Evolutionary conservation across 345 rosid species (phyloP), one percentile per base, ranked within the genome.

Genomic region (Aethionema arabicum): DNA sequence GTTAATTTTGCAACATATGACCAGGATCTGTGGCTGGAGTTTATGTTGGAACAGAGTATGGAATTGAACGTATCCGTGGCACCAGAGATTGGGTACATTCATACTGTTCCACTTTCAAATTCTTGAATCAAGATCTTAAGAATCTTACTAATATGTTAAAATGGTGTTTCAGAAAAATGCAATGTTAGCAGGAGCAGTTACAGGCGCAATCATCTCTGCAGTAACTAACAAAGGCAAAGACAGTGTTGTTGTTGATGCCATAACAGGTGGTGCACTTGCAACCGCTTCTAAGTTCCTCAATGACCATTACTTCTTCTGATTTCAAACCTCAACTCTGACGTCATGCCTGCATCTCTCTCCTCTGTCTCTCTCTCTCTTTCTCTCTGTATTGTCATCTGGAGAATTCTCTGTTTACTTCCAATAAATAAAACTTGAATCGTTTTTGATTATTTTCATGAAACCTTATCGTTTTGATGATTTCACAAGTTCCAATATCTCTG

Each of bases 241-340:
- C 74, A 83, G 65, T 68, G 35, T 88, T 6, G 81, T 82, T 57
- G 39, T 80, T 0, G 81, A 80, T 77, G 88, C 95, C 65, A 79
- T 91, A 37, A 76, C 84, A 2, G 95, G 91, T 63, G 89, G 87
- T 2, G 96, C 92, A 14, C 70, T 86, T 53, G 98, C 96, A 14
- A 81, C 92, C n/a, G 96, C 96, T 33, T 83, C 90, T 27, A 70
- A 78, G 66, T 82, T 91, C 83, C 63, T 91, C 48, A 80, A 80
- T 56, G 48, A 77, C 60, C 82, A 58, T 63, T 70, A 62, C 49
- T 83, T 70, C 66, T 64, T 56, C 66, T 71, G 70, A 71, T 51
- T 5, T 33, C 37, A 43, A 11, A 55, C 65, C 50, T 43, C 55
- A 4, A 33, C 0, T 30, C 15, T 32, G 32, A 30, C 51, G 27